phyloP scores from a whole-genome alignment of 139 green algal genomes.

The Chlamydomonas sp. region DNA sequence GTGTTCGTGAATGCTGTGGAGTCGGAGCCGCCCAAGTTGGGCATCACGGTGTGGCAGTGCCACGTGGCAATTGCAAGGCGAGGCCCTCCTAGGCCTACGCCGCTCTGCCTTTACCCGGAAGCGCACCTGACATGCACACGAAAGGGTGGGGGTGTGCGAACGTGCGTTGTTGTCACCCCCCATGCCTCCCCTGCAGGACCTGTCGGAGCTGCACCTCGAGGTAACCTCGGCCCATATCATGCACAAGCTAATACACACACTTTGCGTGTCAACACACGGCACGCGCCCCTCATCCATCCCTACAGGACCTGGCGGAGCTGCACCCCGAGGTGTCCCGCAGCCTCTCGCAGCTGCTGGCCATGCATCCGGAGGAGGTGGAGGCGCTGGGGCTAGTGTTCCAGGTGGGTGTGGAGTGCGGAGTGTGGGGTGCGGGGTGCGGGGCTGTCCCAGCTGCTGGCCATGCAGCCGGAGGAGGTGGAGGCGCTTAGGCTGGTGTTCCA shows the following conservation, averaged over 20 bases:
- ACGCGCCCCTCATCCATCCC: background rate
- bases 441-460: no score
- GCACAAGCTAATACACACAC: background rate
- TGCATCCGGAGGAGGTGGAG: conserved; percentile 42
- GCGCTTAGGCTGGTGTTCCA: no score
- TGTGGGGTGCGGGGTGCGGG: background rate
- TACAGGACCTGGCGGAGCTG: conserved; percentile 51
- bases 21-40: no score
- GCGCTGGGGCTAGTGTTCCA: conserved; percentile 62
- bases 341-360: conserved; percentile 58
- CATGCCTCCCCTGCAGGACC: no score
- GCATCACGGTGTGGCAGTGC: no score
- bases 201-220: background rate
- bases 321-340: conserved; percentile 41
- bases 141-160: no score
- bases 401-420: conserved; percentile 29
- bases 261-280: background rate
- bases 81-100: no score
- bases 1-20: no score
- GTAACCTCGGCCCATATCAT: background rate
- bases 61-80: no score
- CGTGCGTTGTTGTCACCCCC: no score
- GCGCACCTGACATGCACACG: background rate
- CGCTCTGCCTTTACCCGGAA: no score
- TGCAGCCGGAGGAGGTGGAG: background rate